Evolutionary conservation across 805 yeast species (phyloP).

Genomic region (Candida pseudoglaebosa): DNA sequence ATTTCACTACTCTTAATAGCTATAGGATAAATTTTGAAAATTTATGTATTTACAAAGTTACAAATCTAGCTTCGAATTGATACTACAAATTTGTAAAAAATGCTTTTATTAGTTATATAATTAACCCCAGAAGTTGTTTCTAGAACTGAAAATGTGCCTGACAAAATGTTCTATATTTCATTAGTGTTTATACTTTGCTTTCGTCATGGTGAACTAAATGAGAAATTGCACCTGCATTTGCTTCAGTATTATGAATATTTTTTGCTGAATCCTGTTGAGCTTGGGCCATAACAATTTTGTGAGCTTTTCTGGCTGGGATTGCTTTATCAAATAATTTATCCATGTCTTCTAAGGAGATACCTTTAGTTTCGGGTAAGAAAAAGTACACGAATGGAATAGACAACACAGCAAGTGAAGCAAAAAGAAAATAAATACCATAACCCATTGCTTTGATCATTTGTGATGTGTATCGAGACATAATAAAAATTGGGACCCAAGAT

Average conservation of each 20-base stretch:
- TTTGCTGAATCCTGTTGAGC: slow-evolving; percentile 11
- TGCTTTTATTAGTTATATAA: neutral
- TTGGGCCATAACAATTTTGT: slow-evolving; percentile 14
- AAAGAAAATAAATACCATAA: slow-evolving; percentile 35
- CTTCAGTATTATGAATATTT: slow-evolving; percentile 11
- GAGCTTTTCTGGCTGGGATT: slow-evolving; percentile 23
- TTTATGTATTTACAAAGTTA: too few species aligned
- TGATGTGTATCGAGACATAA: slow-evolving; percentile 32
- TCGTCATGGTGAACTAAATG: slow-evolving; percentile 1
- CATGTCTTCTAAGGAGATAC: slow-evolving; percentile 28
- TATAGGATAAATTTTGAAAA: too few species aligned
- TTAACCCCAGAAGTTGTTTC: neutral
- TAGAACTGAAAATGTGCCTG: neutral
- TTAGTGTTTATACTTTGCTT: neutral
- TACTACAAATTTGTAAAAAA: too few species aligned
- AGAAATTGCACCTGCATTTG: slow-evolving; percentile 1
- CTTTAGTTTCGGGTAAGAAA: slow-evolving; percentile 36
- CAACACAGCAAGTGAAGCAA: slow-evolving; percentile 29
- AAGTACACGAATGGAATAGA: slow-evolving; percentile 36
- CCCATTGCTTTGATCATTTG: slow-evolving; percentile 33
- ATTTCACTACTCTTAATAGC: too few species aligned
- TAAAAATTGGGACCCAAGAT: slow-evolving; percentile 36
- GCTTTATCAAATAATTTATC: slow-evolving; percentile 18
- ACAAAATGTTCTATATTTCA: too few species aligned
- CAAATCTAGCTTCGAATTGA: too few species aligned